Evolutionary conservation across 116 monocot species (phyloP), one percentile per base, ranked within the genome.

Genomic region (Zostera marina): DNA sequence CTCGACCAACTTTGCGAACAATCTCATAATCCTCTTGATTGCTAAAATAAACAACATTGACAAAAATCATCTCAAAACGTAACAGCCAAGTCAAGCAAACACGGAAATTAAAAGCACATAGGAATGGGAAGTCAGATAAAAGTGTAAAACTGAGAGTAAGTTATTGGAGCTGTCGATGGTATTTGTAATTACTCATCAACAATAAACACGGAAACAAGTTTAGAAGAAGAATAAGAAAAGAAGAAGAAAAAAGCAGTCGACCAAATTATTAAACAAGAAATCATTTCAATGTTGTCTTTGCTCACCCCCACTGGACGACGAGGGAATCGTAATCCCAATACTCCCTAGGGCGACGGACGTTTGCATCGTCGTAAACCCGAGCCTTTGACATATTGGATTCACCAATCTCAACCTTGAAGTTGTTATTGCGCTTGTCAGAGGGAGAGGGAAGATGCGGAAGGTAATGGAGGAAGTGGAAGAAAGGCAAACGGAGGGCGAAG

Each of bases 1-100:
- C 84, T 71, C 84, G 71, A 54, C 84, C 84, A 59, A 84, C 77
- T 63, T 84, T 84, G 24, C 76, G 70, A 55, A 84, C 80, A 25
- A 84, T 73, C 67, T 84, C 79, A 48, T 84, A 84, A 53, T 73
- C 68, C 68, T 84, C 79, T 52, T 76, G 79, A 11, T 77, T 77
- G 58, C 84, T 84, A 72, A 49, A 49, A 26, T 11, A 55, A 22
- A 55, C 32, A 25, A 23, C 8, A 55, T 25, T 13, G 32, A 55
- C 12, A 55, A 3, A 55, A 11, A 55, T 25, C 14, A 32, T 25
- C 14, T n/a, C 6, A 48, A n/a, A n/a, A n/a, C n/a, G n/a, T n/a
- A n/a, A n/a, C 12, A 14, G 16, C 17, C 48, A 14, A 32, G 26
- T 55, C 55, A 3, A 55, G n/a, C 24, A 55, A 11, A 48, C 48